phyloP scores from a whole-genome alignment of 768 basidiomycete species.

The Mycena venus region DNA sequence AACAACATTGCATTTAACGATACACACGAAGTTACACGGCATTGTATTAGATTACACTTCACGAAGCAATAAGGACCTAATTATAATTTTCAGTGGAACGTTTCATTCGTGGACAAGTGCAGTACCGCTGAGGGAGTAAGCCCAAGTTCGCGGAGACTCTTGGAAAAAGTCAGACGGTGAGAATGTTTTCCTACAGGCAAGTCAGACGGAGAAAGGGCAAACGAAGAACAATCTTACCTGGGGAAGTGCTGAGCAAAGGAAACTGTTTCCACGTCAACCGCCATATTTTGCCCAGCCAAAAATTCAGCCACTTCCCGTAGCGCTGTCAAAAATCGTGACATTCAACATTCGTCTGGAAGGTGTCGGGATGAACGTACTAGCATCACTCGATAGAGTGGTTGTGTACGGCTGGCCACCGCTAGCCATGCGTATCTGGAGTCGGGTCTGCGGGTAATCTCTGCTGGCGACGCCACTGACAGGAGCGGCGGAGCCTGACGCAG shows the following conservation, averaged over 20 bases:
- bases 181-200: slow-evolving; percentile 78
- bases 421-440: slow-evolving; percentile 91
- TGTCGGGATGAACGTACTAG: slow-evolving; percentile 64
- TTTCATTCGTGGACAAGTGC: slow-evolving; percentile 35
- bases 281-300: slow-evolving; percentile 79
- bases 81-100: slow-evolving; percentile 3
- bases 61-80: slow-evolving; percentile 72
- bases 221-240: slow-evolving; percentile 61
- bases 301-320: slow-evolving; percentile 90
- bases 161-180: slow-evolving; percentile 78
- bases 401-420: slow-evolving; percentile 86
- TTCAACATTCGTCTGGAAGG: slow-evolving; percentile 6
- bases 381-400: slow-evolving; percentile 83
- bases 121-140: slow-evolving; percentile 91
- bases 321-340: slow-evolving; percentile 58
- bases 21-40: slow-evolving; percentile 30
- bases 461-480: slow-evolving; percentile 63
- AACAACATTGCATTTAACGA: slow-evolving; percentile 27
- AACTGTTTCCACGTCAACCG: slow-evolving; percentile 83
- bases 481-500: slow-evolving; percentile 50
- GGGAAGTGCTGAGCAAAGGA: slow-evolving; percentile 88
- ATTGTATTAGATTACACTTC: slow-evolving; percentile 25
- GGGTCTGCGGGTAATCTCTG: slow-evolving; percentile 87
- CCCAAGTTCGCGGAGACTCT: slow-evolving; percentile 85
- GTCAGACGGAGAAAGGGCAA: slow-evolving; percentile 3